Evolutionary conservation across 805 yeast species (phyloP), one percentile per base, ranked within the genome.

Genomic region (Priceomyces medius): DNA sequence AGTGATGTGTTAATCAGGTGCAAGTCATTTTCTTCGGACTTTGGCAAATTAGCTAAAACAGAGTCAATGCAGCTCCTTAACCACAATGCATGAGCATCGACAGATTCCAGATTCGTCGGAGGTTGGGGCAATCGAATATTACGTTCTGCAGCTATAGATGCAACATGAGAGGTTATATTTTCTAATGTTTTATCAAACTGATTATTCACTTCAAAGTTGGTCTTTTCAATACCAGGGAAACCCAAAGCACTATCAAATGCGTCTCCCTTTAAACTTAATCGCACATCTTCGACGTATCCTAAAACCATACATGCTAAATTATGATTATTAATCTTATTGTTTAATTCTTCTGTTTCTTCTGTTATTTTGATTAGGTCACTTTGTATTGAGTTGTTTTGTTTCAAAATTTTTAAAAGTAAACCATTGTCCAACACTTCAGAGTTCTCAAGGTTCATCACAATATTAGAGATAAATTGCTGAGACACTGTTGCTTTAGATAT

Each of bases 281-380:
- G 61, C 10, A 70, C 61, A 50, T 68, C 74, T 45, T 74, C 76
- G 13, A 74, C 63, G 50, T 74, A 73, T 2, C 80, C 79, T 46
- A 74, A 56, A 12, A 70, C 69, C 35, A 73, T 62, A 23, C 76
- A 68, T 0, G 75, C 63, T 38, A 71, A 48, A 42, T 73, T 68
- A 48, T 75, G 80, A 46, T 66, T 64, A 40, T 58, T 61, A 38
- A 74, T 51, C 35, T 49, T 51, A 9, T 51, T 35, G 7, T 49
- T 50, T 32, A 67, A 53, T 2, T 43, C 45, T 10, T 60, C 65
- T 31, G 68, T 50, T 32, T 67, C 73, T 10, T 51, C 49, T 31
- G 53, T 48, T 8, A 54, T 49, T 8, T 46, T 39, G 18, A 51
- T 47, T 20, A 66, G 47, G 38, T 66, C 63, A 40, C 55, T 49